Evolutionary conservation across 345 rosid species (phyloP), one percentile per base, ranked within the genome.

Genomic region (Arabidopsis arenosa): DNA sequence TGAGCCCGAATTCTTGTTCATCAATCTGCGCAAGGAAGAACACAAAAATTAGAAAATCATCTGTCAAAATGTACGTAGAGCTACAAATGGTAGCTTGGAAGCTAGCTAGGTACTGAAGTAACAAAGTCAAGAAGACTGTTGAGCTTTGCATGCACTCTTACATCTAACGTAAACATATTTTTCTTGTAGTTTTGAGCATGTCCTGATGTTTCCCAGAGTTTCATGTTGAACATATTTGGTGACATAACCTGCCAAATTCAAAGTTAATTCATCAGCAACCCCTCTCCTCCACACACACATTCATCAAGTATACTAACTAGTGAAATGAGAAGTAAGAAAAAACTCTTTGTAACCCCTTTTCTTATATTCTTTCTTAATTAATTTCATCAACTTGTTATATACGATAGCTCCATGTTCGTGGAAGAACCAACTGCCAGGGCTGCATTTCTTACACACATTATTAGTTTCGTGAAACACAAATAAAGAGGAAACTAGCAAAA

Each of bases 21-120:
- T 66, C 47, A 66, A 67, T 32, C 70, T 66, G 40, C 36, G 6
- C 14, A 41, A n/a, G n/a, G n/a, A n/a, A n/a, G n/a, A n/a, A n/a
- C n/a, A n/a, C n/a, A n/a, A n/a, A n/a, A n/a, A n/a, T n/a, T n/a
- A n/a, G n/a, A n/a, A n/a, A n/a, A n/a, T n/a, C n/a, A n/a, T n/a
- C n/a, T n/a, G n/a, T n/a, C n/a, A n/a, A n/a, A n/a, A n/a, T n/a
- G n/a, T n/a, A n/a, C n/a, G n/a, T n/a, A n/a, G n/a, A n/a, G n/a
- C n/a, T n/a, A n/a, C n/a, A n/a, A n/a, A n/a, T n/a, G n/a, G n/a
- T n/a, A n/a, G n/a, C n/a, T n/a, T n/a, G n/a, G n/a, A n/a, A n/a
- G n/a, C n/a, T n/a, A n/a, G n/a, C 52, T 39, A 21, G 6, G 17
- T 37, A 9, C 47, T 37, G 17, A 37, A 61, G 11, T 48, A 48